Base-by-base conservation (phyloP, 768 basidiomycete genomes). In the Coprinopsis marcescibilis region DNA sequence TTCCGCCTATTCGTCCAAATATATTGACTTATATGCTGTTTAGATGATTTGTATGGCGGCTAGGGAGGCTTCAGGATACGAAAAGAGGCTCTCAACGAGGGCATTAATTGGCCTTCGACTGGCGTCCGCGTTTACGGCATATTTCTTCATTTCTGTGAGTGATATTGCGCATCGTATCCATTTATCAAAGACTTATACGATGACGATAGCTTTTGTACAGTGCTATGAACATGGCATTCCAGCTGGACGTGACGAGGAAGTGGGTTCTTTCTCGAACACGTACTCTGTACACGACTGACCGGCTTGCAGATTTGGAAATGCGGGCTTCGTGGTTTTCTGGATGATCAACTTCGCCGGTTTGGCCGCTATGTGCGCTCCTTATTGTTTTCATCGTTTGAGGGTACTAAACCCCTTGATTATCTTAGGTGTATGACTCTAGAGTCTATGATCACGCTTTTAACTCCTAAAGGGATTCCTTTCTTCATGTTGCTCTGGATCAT, bases 401-500 rank as follows among this genome's bases (percentile, higher is more conserved):
- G 35, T 17, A 21, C 13, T 15, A 24, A 25, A 30, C 27, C 3
- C 3, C 29, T 36, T 6, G 2, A 17, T 5, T 42, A 19, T 13
- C 8, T 20, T 29, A 82, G 81, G 30, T 83, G 83, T 5, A 64
- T 84, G 6, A 80, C 80, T 0, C 50, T 85, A 13, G 83, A 85
- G 51, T 60, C 81, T 3, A 60, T 81, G 60, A 59, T 82, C 27
- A 78, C 76, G 2, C 55, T 85, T 12, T 56, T 85, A 43, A 83
- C 78, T 2, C 5, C 60, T 13, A 65, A 66, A 46, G 76, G 76
- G 49, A 60, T 83, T 11, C 69, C 78, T 0, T 71, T 80, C 63
- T 84, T 86, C 69, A 70, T 84, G 57, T 61, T 84, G 33, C 38
- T 73, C 6, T 81, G 79, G 78, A 78, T 87, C 52, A 83, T 87